Base-by-base conservation (phyloP, 805 yeast genomes). In the Zygotorulaspora sp. region DNA sequence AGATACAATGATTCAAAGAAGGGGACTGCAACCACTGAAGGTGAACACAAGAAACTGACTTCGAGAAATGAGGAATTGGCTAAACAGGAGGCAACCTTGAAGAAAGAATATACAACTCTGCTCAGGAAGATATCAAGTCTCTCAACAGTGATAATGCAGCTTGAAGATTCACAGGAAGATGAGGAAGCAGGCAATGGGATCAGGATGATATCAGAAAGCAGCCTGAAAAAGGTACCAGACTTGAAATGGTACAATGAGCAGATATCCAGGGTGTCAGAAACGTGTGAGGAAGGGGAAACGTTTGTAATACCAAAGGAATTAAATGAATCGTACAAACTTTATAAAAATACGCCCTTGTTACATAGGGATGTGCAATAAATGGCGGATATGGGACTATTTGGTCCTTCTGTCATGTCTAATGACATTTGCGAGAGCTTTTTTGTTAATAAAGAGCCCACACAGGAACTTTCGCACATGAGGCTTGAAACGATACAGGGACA, bases 381-480 rank as follows among this genome's bases (percentile, higher is more conserved):
- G 23, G n/a, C n/a, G 7, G 23, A 12, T 26, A 5, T 14, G 9
- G 5, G 17, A 26, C 14, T 22, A 27, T 21, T 30, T 36, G 36
- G 41, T 27, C 36, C 39, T 66, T 38, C 72, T 61, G 38, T 74
- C 77, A 34, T 69, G 62, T 52, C 65, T 69, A 23, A 76, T 66
- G 35, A 78, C 47, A 9, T 60, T 59, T 42, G 78, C 85, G 55
- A 82, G 61, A 30, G 78, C 64, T 21, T 65, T 65, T 9, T 71
- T 66, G 45, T 73, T 72, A 37, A 75, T 73, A 47, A 84, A 75
- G 36, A 83, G 62, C 29, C 80, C 89, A 50, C 80, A 72, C 11
- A 87, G 64, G 52, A 78, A 81, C 45, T 76, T 70, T 24, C 95
- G 65, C 13, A 76, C 77, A 3, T 75, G 74, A 36, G 74, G 77